phyloP scores from a whole-genome alignment of 1,284 basidiomycete species.

The Puccinia polysora region DNA sequence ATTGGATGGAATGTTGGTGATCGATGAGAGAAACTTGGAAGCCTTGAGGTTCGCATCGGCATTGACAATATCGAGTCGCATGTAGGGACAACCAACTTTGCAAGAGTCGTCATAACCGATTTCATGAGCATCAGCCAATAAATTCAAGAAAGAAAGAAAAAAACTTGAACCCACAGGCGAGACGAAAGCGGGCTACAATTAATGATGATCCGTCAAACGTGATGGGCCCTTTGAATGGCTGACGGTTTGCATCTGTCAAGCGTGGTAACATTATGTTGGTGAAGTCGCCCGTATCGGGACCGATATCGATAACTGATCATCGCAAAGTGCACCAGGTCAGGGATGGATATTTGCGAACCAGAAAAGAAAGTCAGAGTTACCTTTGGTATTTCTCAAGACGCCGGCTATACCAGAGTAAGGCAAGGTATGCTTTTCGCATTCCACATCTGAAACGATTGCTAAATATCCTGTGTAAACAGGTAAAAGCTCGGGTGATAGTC shows the following conservation, averaged over 20 bases:
- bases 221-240: neutral
- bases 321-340: neutral
- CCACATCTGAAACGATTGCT: constrained; percentile 36
- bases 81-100: constrained; percentile 33
- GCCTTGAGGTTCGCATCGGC: neutral
- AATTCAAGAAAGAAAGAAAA: neutral
- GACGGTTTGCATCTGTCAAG: constrained; percentile 16
- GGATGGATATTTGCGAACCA: neutral
- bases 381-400: constrained; percentile 18
- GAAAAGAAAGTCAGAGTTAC: neutral
- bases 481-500: neutral
- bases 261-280: constrained; percentile 1
- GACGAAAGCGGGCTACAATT: constrained; percentile 13
- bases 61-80: constrained; percentile 9
- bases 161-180: constrained; percentile 20
- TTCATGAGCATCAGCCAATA: neutral
- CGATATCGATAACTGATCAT: constrained; percentile 17
- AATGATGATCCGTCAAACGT: neutral
- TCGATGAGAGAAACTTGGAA: neutral
- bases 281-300: neutral
- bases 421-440: constrained; percentile 34
- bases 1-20: constrained; percentile 8
- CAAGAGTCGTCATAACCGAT: neutral
- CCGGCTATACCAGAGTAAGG: constrained; percentile 40
- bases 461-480: constrained; percentile 41